Percentiles rank a stretch among this genome's conserved stretches.
These are phyloP conservation scores for Pestalotiopsis sp. DNA, from an alignment of 2,329 filamentous ascomycete genomes.

Conservation along the genomic window DNA sequence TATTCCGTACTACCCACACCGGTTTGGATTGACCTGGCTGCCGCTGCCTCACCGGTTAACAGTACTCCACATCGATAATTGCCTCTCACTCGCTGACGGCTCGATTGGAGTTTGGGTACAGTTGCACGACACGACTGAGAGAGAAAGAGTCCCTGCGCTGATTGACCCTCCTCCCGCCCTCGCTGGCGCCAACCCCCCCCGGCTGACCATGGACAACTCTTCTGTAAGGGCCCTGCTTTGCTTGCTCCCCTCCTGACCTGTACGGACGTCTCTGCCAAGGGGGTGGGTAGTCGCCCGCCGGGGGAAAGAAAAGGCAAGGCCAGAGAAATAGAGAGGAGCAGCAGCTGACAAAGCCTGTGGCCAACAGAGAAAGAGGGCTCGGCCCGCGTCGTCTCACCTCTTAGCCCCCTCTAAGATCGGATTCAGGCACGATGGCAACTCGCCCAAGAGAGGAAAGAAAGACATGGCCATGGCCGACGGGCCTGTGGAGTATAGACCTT, in stretches of 20 bases:
- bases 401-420: background rate
- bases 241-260: background rate
- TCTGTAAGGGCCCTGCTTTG: slow-evolving; percentile 7
- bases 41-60: slow-evolving; percentile 1
- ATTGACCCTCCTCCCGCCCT: background rate
- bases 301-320: background rate
- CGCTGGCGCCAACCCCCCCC: background rate
- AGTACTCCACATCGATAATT: slow-evolving; percentile 4
- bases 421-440: background rate
- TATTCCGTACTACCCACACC: background rate
- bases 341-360: background rate
- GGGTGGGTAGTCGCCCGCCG: background rate
- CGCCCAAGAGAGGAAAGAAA: slow-evolving; percentile 8
- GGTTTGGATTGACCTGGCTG: background rate
- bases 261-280: background rate
- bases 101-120: background rate
- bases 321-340: background rate
- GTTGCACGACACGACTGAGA: background rate
- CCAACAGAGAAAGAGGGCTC: slow-evolving; percentile 11
- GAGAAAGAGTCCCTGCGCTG: background rate
- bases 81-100: slow-evolving; percentile 7
- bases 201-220: slow-evolving; percentile 1
- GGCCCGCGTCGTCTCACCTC: slow-evolving; percentile 7
- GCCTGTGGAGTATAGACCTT: background rate
- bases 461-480: background rate